These are phyloP conservation scores for Nakazawaea populi DNA, from an alignment of 805 yeast species.

Conservation along the genomic window DNA sequence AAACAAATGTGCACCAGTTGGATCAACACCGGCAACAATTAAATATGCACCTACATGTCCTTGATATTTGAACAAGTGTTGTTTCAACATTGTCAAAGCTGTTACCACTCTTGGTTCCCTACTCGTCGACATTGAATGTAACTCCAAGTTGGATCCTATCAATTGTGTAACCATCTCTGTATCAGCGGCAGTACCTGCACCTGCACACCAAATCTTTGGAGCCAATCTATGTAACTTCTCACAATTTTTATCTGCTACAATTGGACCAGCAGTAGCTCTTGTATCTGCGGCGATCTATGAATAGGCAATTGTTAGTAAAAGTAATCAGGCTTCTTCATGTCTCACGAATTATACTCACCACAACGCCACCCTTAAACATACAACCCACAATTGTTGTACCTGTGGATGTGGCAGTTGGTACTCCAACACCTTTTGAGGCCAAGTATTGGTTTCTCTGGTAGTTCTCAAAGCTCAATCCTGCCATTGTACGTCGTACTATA, in stretches of 20 bases:
- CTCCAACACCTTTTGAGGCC: conserved; percentile 62
- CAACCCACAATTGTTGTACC: conserved; percentile 99
- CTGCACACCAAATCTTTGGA: conserved; percentile 98
- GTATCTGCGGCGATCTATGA: conserved; percentile 89
- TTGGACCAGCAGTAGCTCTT: conserved; percentile 93
- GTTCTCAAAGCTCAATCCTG: conserved; percentile 90
- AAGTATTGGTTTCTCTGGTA: conserved; percentile 82
- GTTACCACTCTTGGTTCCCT: conserved; percentile 92
- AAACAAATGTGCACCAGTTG: conserved; percentile 90
- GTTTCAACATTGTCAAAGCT: conserved; percentile 87
- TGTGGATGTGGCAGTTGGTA: conserved; percentile 91
- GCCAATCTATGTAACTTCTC: conserved; percentile 88
- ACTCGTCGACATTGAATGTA: conserved; percentile 77
- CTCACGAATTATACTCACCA: conserved; percentile 25
- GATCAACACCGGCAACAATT: conserved; percentile 97
- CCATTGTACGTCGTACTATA: conserved; percentile 40
- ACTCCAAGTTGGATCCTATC: conserved; percentile 83
- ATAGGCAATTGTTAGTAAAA: not conserved
- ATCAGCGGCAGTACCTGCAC: conserved; percentile 99
- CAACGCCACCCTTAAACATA: conserved; percentile 88
- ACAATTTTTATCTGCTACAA: conserved; percentile 97
- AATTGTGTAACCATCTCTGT: conserved; percentile 97
- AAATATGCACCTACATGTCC: conserved; percentile 97
- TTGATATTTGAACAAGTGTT: conserved; percentile 93
- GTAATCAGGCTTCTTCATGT: not conserved